These are phyloP conservation scores for Musa schizocarpa DNA, from an alignment of 176 grass and related monocot species.

Conservation along the genomic window DNA sequence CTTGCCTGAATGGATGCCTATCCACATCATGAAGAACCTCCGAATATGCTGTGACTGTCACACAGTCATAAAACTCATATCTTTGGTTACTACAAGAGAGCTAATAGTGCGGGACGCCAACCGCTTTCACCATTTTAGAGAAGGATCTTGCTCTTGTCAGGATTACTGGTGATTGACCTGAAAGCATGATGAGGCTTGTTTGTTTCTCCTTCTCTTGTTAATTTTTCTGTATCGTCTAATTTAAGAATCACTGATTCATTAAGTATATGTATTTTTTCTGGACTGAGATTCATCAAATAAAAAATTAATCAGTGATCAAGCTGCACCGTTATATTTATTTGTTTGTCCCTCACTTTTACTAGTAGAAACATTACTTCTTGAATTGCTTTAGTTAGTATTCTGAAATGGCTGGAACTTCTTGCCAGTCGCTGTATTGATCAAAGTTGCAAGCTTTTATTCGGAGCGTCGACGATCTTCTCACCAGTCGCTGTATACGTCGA, in stretches of 20 bases:
- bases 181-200: not conserved
- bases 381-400: too few species aligned
- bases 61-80: conserved; percentile 73
- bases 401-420: too few species aligned
- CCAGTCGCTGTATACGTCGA: too few species aligned
- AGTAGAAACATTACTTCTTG: too few species aligned
- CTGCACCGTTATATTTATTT: too few species aligned
- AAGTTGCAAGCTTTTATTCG: too few species aligned
- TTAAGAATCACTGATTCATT: not conserved
- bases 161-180: conserved; percentile 62
- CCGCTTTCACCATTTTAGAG: conserved; percentile 82
- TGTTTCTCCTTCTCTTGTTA: not conserved
- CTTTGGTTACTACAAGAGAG: conserved; percentile 40
- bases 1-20: conserved; percentile 57
- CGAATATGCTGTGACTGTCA: conserved; percentile 84
- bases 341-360: too few species aligned
- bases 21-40: conserved; percentile 87
- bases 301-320: too few species aligned
- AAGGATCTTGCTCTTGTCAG: conserved; percentile 62
- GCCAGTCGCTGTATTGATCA: too few species aligned
- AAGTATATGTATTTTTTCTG: too few species aligned
- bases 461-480: too few species aligned
- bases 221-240: not conserved
- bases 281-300: too few species aligned
- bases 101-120: conserved; percentile 67